Evolutionary conservation across 306 rosid genomes (phyloP).

Genomic region (Trifolium fragiferum): DNA sequence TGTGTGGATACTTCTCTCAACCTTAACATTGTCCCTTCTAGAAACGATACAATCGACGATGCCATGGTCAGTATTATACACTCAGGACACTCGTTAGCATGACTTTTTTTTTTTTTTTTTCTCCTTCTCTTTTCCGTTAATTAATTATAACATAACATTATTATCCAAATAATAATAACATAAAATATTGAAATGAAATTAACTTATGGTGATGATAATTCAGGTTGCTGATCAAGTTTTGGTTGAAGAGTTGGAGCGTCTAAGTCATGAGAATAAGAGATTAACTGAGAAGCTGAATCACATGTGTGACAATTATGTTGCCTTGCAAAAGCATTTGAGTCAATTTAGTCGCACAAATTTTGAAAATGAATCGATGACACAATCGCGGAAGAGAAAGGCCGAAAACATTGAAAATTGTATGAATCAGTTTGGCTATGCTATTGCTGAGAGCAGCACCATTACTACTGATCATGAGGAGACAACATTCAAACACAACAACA

Average conservation of each 20-base stretch:
- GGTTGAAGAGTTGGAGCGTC: constrained; percentile 60
- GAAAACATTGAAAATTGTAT: constrained; percentile 39
- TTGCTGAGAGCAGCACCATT: constrained; percentile 54
- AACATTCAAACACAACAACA: constrained; percentile 33
- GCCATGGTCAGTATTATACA: constrained; percentile 35
- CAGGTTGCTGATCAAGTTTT: constrained; percentile 17
- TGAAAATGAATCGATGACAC: constrained; percentile 24
- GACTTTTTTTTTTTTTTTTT: too few relatives aligned
- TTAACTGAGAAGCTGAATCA: constrained; percentile 53
- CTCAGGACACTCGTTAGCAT: not conserved
- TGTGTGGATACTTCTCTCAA: constrained; percentile 63
- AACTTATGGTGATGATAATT: not conserved
- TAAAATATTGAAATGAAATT: not conserved
- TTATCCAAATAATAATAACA: not conserved
- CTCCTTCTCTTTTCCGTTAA: too few relatives aligned
- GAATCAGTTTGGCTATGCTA: constrained; percentile 17
- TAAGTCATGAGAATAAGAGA: constrained; percentile 66
- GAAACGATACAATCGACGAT: not conserved
- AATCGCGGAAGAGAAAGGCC: constrained; percentile 58
- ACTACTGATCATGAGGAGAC: constrained; percentile 53
- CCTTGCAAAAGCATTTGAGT: constrained; percentile 53
- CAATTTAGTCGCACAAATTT: constrained; percentile 8
- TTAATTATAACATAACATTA: too few relatives aligned
- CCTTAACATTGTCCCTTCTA: constrained; percentile 58
- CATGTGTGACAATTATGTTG: constrained; percentile 53